A percentile compares a stretch with the other conserved stretches of the same genome.
Evolutionary conservation across 768 basidiomycete species (phyloP).

Genomic region (Tephrocybe sp.): DNA sequence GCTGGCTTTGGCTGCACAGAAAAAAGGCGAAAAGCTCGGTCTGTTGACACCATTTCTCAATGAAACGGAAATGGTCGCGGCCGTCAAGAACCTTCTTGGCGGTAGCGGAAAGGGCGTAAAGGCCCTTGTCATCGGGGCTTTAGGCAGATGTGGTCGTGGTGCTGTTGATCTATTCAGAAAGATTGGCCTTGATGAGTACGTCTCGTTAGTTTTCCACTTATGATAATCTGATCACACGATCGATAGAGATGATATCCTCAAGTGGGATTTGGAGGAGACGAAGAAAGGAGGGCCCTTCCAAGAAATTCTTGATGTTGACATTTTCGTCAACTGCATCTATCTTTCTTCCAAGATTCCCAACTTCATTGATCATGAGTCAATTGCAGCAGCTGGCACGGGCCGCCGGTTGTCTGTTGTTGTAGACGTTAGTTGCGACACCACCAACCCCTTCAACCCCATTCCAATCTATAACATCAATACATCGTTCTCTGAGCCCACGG

Average conservation of each 20-base stretch:
- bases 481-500: slow-evolving; percentile 89
- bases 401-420: slow-evolving; percentile 81
- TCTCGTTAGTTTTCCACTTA: slow-evolving; percentile 16
- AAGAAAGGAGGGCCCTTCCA: slow-evolving; percentile 94
- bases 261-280: slow-evolving; percentile 98
- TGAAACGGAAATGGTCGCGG: slow-evolving; percentile 78
- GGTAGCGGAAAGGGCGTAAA: slow-evolving; percentile 71
- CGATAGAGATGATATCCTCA: slow-evolving; percentile 82
- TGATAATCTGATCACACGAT: not conserved
- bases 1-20: slow-evolving; percentile 71
- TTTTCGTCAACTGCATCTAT: slow-evolving; percentile 99
- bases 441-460: slow-evolving; percentile 97
- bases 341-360: slow-evolving; percentile 80
- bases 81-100: slow-evolving; percentile 64
- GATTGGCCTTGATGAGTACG: slow-evolving; percentile 92
- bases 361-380: slow-evolving; percentile 74
- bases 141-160: slow-evolving; percentile 92
- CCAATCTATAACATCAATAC: slow-evolving; percentile 95
- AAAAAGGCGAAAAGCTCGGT: slow-evolving; percentile 59
- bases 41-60: slow-evolving; percentile 77
- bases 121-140: slow-evolving; percentile 93
- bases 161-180: slow-evolving; percentile 95
- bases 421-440: slow-evolving; percentile 98
- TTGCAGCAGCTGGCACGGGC: slow-evolving; percentile 63
- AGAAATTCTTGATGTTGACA: slow-evolving; percentile 94